These are phyloP conservation scores for Guyanaporus albipodus DNA, from an alignment of 768 basidiomycete species.

Conservation along the genomic window DNA sequence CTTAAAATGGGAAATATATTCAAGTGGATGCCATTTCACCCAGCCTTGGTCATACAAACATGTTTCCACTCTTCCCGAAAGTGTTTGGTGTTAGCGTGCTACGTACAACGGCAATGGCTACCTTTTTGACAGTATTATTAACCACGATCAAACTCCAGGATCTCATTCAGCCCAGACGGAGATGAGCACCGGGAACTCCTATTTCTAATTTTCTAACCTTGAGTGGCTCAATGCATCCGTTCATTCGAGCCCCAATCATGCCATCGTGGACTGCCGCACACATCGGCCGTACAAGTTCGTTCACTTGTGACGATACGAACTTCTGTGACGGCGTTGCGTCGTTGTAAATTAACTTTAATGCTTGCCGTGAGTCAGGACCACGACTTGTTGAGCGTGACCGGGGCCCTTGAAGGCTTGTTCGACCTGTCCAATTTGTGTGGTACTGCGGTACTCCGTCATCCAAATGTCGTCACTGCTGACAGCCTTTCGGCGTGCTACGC, in stretches of 20 bases:
- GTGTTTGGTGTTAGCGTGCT: background rate
- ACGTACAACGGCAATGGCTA: background rate
- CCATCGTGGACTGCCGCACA: background rate
- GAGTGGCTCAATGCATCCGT: background rate
- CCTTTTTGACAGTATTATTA: background rate
- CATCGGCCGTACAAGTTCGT: background rate
- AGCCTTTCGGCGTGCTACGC: conserved; percentile 8
- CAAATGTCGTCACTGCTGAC: conserved; percentile 16
- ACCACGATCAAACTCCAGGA: background rate
- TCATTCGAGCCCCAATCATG: background rate
- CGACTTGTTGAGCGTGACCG: too few species aligned
- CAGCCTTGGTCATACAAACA: conserved; percentile 1
- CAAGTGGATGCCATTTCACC: conserved; percentile 15
- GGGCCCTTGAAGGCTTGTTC: background rate
- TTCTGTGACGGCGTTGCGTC: background rate
- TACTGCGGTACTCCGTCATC: background rate
- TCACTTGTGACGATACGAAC: background rate
- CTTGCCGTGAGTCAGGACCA: background rate
- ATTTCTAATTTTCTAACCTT: background rate
- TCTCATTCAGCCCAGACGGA: conserved; percentile 11
- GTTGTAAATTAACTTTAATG: background rate
- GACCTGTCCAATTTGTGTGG: background rate
- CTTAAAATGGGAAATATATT: conserved; percentile 18
- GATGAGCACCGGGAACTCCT: conserved; percentile 17
- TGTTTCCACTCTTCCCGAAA: background rate